Evolutionary conservation across 805 yeast species (phyloP), one percentile per base, ranked within the genome.

Genomic region (Dipodascopsis uninucleata): DNA sequence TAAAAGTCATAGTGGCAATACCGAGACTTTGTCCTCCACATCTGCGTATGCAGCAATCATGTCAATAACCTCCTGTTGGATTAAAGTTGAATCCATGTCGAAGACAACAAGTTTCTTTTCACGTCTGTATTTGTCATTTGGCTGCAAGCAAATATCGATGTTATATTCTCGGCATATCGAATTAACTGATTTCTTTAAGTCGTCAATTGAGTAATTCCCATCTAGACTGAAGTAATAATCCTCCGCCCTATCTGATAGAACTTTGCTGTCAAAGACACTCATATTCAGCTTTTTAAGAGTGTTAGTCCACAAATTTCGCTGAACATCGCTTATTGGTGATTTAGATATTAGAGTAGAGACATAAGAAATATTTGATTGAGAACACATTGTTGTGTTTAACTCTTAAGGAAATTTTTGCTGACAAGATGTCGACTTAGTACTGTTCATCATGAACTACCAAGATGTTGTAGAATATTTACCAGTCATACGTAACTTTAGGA

Each of bases 71-170:
- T 93, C 99, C 66, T 93, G 97, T 63, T 84, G 81, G 54, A 93
- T 93, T 61, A 93, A 70, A 0, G 99, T 93, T 0, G 97, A 88
- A 69, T 93, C 99, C 98, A 93, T 93, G 60, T 93, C 99, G 61
- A 93, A 93, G 8, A 94, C 85, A 50, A 85, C 81, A 39, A 93
- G 70, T 58, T 78, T 29, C 33, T 48, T 53, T 9, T 41, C 43
- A 28, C 23, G 29, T 14, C 52, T 20, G 21, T 25, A 39, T 38
- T 28, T 16, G 20, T 47, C 34, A 16, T 49, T 41, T 5, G 34
- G 36, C 38, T 49, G 54, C 32, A 49, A n/a, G 10, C 41, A 35
- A 10, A 49, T 39, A 23, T 49, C 54, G 36, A 49, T 20, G n/a
- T 21, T 8, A 16, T 21, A 16, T 29, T 45, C 45, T 12, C 18